Evolutionary conservation across 129 eudicot species (phyloP), one percentile per base, ranked within the genome.

Genomic region (Flaveria ramosissima): DNA sequence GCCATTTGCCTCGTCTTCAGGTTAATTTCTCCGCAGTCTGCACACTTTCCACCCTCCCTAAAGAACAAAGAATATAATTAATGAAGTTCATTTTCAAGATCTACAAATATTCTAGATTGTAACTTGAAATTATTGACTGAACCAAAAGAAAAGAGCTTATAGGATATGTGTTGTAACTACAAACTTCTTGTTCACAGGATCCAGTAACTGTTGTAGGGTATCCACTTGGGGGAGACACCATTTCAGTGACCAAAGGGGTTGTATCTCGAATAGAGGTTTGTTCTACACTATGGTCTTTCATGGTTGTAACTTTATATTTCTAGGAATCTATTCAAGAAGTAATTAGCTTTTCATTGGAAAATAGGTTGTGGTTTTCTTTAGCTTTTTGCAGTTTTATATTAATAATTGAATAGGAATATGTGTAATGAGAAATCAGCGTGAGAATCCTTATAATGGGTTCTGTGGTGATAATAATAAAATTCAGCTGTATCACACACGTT

Each of bases 151-250:
- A 59, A 60, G 47, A 17, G n/a, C 21, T 65, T 32, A 39, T 60
- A 42, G 71, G 72, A 71, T 61, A 7, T 78, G 72, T 78, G 55
- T 61, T 15, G 30, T 62, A 62, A 78, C 72, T 78, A 43, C 43
- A 47, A 61, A 1, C 45, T 67, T 51, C 57, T 67, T 27, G 0
- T 56, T 64, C 56, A 80, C 93, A 94, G 98, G 98, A 91, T 82
- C 50, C 96, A 15, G 98, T 94, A 27, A 94, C 98, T 72, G 97
- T 94, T 74, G 98, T 94, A 6, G 98, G 98, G 55, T 94, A 94
- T 91, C 98, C 98, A 9, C 97, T 91, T 84, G 98, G 98, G 80
- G 98, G 98, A 43, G 98, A 94, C 83, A 94, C 98, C 66, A 89
- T 94, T 78, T 94, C 98, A 74, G 98, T 94, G 82, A 91, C 97